Percentiles rank a stretch among this genome's conserved stretches.
Evolutionary conservation across 495 filamentous ascomycete species (phyloP).

Genomic region (Poronia punctata): DNA sequence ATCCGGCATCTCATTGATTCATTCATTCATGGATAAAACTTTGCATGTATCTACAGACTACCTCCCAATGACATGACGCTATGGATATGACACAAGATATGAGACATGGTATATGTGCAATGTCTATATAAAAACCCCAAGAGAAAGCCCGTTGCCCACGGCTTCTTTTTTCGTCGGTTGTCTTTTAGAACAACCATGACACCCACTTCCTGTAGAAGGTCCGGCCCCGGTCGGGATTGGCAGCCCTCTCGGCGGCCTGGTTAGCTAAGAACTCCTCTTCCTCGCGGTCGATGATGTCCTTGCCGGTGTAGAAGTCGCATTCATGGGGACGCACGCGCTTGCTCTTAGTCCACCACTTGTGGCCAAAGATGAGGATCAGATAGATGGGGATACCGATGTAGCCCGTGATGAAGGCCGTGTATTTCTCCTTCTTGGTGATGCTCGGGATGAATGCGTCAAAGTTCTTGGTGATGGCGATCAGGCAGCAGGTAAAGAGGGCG

Average conservation of each 20-base stretch:
- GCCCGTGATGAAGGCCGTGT: constrained; percentile 72
- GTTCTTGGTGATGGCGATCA: constrained; percentile 73
- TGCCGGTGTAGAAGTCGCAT: constrained; percentile 65
- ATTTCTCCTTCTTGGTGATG: constrained; percentile 42
- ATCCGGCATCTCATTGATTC: too few relatives aligned
- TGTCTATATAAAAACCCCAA: too few relatives aligned
- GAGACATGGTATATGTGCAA: too few relatives aligned
- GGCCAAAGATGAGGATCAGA: constrained; percentile 61
- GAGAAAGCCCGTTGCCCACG: too few relatives aligned
- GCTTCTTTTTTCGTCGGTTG: not conserved
- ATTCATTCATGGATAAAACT: too few relatives aligned
- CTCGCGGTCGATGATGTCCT: constrained; percentile 66
- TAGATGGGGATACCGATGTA: constrained; percentile 81
- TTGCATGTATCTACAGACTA: too few relatives aligned
- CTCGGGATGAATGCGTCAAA: constrained; percentile 61
- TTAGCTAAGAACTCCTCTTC: constrained; percentile 60
- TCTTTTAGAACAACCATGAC: constrained; percentile 56
- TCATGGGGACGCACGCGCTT: constrained; percentile 47
- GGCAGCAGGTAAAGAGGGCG: constrained; percentile 59
- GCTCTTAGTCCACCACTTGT: constrained; percentile 53
- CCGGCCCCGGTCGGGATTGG: constrained; percentile 17
- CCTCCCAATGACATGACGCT: too few relatives aligned
- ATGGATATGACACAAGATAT: too few relatives aligned
- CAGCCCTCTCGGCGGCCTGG: constrained; percentile 40
- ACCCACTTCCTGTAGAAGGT: constrained; percentile 58